Base-by-base conservation (phyloP, 2,329 filamentous ascomycete species). In the Fusarium irregulare region DNA sequence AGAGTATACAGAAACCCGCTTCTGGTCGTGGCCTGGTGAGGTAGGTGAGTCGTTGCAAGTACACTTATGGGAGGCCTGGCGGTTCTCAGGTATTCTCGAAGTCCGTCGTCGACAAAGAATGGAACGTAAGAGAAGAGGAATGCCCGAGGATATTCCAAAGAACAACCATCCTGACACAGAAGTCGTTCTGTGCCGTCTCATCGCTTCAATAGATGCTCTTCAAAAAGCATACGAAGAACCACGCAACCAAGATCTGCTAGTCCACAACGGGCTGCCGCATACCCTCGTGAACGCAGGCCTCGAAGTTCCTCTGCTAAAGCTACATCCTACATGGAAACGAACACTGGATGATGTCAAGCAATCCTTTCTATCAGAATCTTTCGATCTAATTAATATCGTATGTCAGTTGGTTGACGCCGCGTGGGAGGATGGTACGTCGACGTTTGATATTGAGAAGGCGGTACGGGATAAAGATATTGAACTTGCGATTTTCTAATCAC, bases 41-140 rank as follows among this genome's bases (percentile, higher is more conserved):
- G 12, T 75, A 23, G 73, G 73, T 18, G 71, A 72, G 48, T 75
- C 73, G 11, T 16, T 73, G 0, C 72, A 73, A 11, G 55, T 56
- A 10, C 71, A 75, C 23, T 60, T 63, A 2, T 75, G 73, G 73
- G 73, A 75, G 41, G 69, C 71, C 25, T 75, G 73, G 73, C 48
- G 66, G 7, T 40, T 73, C 3, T 60, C 73, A 1, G 73, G 64
- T 2, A 72, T 75, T 4, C 57, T 75, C 2, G 71, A 75, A 16
- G 42, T 75, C 2, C 66, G 73, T 3, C 66, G 73, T 12, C 71
- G 73, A 12, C 48, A n/a, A 6, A 62, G 73, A 10, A 25, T 75
- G 45, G 49, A 60, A 3, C 62, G 59, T 2, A 66, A 59, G 1
- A 57, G 50, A 18, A 54, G 58, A 25, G 70, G 60, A 2, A 47